Evolutionary conservation across 202 grass and related monocot species (phyloP).

Genomic region (Schoenoplectus tabernaemontani): DNA sequence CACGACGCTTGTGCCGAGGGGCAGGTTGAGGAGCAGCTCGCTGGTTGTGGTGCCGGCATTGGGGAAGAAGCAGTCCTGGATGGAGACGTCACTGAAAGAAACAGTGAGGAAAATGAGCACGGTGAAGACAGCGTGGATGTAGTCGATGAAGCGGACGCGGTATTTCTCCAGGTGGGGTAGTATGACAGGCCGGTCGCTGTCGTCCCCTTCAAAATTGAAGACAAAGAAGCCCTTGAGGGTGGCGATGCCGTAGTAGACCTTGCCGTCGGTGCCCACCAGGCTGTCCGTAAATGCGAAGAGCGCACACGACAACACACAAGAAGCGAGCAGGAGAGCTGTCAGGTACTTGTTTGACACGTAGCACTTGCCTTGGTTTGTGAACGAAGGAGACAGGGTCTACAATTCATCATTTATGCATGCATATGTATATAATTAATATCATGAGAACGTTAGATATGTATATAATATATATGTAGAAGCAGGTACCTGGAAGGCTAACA

Average conservation of each 20-base stretch:
- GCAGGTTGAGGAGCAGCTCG: conserved; percentile 27
- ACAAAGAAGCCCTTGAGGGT: conserved; percentile 25
- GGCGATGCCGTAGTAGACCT: conserved; percentile 40
- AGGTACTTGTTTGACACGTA: conserved; percentile 16
- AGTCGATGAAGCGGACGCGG: conserved; percentile 20
- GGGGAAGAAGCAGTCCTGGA: conserved; percentile 34
- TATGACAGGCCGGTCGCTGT: not conserved
- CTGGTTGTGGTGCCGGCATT: not conserved
- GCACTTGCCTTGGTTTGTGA: conserved; percentile 39
- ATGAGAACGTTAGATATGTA: not conserved
- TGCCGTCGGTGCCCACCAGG: conserved; percentile 21
- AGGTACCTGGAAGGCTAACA: conserved; percentile 17
- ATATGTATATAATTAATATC: not conserved
- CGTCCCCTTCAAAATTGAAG: conserved; percentile 30
- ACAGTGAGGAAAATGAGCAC: conserved; percentile 27
- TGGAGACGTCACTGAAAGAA: conserved; percentile 20
- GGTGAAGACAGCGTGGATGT: conserved; percentile 35
- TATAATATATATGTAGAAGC: not conserved
- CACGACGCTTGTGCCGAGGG: conserved; percentile 21
- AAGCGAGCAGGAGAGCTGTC: conserved; percentile 5
- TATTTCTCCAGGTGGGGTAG: not conserved
- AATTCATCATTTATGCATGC: not conserved
- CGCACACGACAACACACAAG: conserved; percentile 4
- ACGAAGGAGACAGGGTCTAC: conserved; percentile 27
- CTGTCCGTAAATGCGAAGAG: conserved; percentile 38